A percentile compares a stretch with the other conserved stretches of the same genome.
These are phyloP conservation scores for Penicillium freii DNA, from an alignment of 2,329 filamentous ascomycete species.

Conservation along the genomic window DNA sequence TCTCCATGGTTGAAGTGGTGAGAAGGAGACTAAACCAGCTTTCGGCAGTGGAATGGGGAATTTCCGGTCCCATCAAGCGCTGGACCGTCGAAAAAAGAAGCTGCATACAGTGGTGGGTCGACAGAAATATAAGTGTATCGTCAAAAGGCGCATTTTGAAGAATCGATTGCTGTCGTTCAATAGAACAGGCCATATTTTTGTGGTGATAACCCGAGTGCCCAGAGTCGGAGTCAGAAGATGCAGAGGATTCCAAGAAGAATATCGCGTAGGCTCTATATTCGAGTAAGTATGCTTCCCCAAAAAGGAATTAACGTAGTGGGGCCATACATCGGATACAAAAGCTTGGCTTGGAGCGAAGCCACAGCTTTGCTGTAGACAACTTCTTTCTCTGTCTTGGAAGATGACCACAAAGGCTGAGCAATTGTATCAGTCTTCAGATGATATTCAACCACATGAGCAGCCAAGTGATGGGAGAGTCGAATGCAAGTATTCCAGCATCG, in stretches of 20 bases:
- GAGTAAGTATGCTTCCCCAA: not conserved
- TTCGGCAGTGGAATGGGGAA: slow-evolving; percentile 21
- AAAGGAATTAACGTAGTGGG: not conserved
- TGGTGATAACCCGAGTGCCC: not conserved
- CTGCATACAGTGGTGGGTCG: slow-evolving; percentile 28
- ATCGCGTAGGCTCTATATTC: slow-evolving; percentile 23
- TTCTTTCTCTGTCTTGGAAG: slow-evolving; percentile 29
- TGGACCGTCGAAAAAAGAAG: slow-evolving; percentile 26
- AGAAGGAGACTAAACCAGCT: slow-evolving; percentile 29
- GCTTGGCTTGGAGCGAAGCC: slow-evolving; percentile 20
- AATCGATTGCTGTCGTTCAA: slow-evolving; percentile 22
- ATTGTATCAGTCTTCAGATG: slow-evolving; percentile 23
- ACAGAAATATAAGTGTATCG: slow-evolving; percentile 21
- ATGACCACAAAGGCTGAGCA: slow-evolving; percentile 19
- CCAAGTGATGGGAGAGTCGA: slow-evolving; percentile 27
- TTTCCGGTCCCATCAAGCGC: slow-evolving; percentile 28
- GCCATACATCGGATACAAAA: slow-evolving; percentile 24
- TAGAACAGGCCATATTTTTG: slow-evolving; percentile 2
- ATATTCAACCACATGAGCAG: slow-evolving; percentile 23
- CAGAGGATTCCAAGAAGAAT: slow-evolving; percentile 28
- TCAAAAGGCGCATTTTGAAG: slow-evolving; percentile 26
- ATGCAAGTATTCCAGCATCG: slow-evolving; percentile 30
- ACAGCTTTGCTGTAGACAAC: slow-evolving; percentile 26
- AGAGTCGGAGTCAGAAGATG: slow-evolving; percentile 1
- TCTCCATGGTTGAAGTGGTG: slow-evolving; percentile 28